Base-by-base conservation (phyloP, 495 filamentous ascomycete genomes). In the Trypethelium eluteriae region DNA sequence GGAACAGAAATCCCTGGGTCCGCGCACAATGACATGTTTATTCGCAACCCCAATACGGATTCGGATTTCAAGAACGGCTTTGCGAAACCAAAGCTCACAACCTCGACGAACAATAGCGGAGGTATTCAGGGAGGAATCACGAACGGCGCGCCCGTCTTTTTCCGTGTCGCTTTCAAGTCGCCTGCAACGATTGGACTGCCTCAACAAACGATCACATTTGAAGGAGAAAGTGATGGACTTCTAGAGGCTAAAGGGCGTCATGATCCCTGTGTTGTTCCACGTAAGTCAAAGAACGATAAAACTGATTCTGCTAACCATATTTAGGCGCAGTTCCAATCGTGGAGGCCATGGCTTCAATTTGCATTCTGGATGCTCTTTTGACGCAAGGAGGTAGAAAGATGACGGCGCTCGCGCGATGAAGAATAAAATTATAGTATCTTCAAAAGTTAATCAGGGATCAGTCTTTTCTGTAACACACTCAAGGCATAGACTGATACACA, bases 81-180 rank as follows among this genome's bases (percentile, higher is more conserved):
- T 44, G 62, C 38, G 61, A 76, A 77, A 67, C 80, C 80, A 49
- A 77, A 80, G 34, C 83, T 98, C 46, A 92, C 86, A 25, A 98
- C 95, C 47, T 89, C 88, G 78, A 97, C 95, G 41, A 98, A 98
- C 81, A 94, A 96, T 82, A 94, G 89, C 2, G 95, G 94, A 34
- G 94, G 94, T 70, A 90, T 98, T 70, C 94, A 98, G 79, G 94
- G 94, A 49, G 94, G 94, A 67, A 98, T 98, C 76, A 89, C 89
- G 63, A 98, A 98, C 77, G 94, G 95, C 62, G 90, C 91, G 32
- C 88, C 86, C 38, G 91, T 98, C 78, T 98, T 93, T 82, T 98
- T 98, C 85, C 87, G 88, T 57, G 86, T 97, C 36, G 94, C 84
- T 14, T 98, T 98, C 86, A 98, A 98, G 80, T 89, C 93, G 1